Base-by-base conservation (phyloP, 208 protist species). In the Trypanosoma theileri region DNA sequence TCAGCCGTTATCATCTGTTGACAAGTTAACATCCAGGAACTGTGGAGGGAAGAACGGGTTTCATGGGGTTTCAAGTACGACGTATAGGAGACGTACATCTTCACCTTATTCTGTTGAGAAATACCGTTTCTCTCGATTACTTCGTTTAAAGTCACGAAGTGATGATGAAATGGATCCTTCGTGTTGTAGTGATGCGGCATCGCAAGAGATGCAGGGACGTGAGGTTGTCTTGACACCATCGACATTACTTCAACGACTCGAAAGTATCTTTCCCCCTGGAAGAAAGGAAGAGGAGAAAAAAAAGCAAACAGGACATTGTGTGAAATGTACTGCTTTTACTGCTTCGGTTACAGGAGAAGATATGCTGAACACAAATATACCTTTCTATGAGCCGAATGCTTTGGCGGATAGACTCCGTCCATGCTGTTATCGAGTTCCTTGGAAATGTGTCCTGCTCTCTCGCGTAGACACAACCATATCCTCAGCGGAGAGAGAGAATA, bases 401-500 rank as follows among this genome's bases (percentile, higher is more conserved):
- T 2, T 31, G 12, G 35, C 56, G 19, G 41, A 57, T 12, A 9
- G 44, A 28, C 24, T 73, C 31, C 46, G 51, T 14, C 26, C 67
- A 12, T 73, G 67, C 40, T 73, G 67, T 31, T 40, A 55, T 8
- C 67, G 46, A 17, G 50, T 73, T 28, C 67, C 67, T n/a, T 73
- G 67, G 67, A 51, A 73, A 0, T 11, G 42, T 55, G 52, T 73
- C 28, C 3, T 53, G 1, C 40, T 73, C 3, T 31, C 28, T 8
- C 44, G 67, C 16, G 48, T 66, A 16, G 28, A 41, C 9, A n/a
- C 57, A 1, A 3, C 4, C 0, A 0, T 31, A 41, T 11, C 7
- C 17, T 11, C 24, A 4, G 28, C 28, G 28, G 28, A 35, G 28
- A 35, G 28, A 35, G 28, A 35, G 28, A 35, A 35, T 35, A 35